Base-by-base conservation (phyloP, 2,329 filamentous ascomycete species). In the Sporothrix curviconia region DNA sequence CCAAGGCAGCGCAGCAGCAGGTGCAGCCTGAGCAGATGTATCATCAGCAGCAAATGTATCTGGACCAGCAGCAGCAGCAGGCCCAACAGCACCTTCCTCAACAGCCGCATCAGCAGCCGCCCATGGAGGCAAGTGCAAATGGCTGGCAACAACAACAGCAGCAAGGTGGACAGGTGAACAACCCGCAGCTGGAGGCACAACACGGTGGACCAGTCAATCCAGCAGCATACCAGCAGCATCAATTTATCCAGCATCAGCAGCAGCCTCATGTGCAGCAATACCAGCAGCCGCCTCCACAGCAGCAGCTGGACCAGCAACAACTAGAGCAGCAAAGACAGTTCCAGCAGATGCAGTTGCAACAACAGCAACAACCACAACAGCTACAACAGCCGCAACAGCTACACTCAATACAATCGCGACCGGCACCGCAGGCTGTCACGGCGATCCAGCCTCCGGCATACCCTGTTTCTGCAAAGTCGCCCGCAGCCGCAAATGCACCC, bases 241-340 rank as follows among this genome's bases (percentile, higher is more conserved):
- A 46, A 11, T 55, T 57, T 25, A 36, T 28, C 30, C 47, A 52
- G 4, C 56, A 54, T 4, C 57, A 57, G 11, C 67, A 67, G 22
- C 64, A 64, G 44, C 63, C 63, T 11, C 62, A 61, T 15, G 32
- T 56, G 1, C 52, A 50, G 15, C 42, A 39, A 5, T 46, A 57
- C 5, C 55, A 54, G 25, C 36, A 17, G 14, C 30, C 28, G 3
- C 39, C 32, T 50, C 15, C 53, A 55, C 53, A 40, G 19, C 43
- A 43, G n/a, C 59, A 57, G 19, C 53, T 39, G 6, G 15, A 22
- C 17, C 57, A 60, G 24, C 51, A 56, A n/a, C 54, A 52, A 32
- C 47, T 42, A 5, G 28, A 36, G 15, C 42, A 55, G 25, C 59
- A 56, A n/a, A 12, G 22, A 7, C 58, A 55, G 17, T 12, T 39